Conservation (phyloP, 2,329 filamentous ascomycete species). For the Colletotrichum cereale region DNA sequence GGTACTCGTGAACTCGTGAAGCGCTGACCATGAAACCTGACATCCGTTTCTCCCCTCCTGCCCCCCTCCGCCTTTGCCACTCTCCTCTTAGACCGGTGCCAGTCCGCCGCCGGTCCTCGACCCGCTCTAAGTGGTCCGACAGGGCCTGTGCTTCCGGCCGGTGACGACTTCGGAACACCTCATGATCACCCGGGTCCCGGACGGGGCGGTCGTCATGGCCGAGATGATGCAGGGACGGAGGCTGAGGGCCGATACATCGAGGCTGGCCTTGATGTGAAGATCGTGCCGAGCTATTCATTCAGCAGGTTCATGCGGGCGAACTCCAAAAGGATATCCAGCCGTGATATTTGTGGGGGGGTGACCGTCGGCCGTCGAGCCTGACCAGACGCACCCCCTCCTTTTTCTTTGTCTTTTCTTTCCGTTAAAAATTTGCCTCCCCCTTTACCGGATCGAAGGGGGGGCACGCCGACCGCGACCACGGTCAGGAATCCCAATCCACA, state of each 20-base stretch:
- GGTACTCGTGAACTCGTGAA: not conserved
- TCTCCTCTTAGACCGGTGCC: constrained; percentile 72
- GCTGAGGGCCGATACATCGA: constrained; percentile 70
- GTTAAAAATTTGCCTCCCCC: not conserved
- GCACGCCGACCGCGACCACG: constrained; percentile 12
- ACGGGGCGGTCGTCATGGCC: constrained; percentile 78
- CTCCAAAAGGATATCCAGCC: not conserved
- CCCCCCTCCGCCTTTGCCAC: constrained; percentile 74
- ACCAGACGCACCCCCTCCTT: not conserved
- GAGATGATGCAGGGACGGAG: constrained; percentile 74
- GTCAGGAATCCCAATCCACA: constrained; percentile 13
- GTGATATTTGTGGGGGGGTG: not conserved
- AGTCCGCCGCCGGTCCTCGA: constrained; percentile 74
- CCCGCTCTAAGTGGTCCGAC: constrained; percentile 72
- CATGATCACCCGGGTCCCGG: constrained; percentile 72
- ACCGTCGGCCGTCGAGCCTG: not conserved
- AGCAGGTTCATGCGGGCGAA: not conserved
- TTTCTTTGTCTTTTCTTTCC: too few relatives aligned
- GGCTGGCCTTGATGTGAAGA: constrained; percentile 51
- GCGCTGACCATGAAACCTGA: not conserved
- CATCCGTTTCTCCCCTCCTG: constrained; percentile 59
- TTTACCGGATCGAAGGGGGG: constrained; percentile 10
- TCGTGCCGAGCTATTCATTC: not conserved
- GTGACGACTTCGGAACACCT: constrained; percentile 73
- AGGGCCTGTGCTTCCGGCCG: constrained; percentile 80